Percentiles rank a stretch among this genome's conserved stretches.
phyloP scores from a whole-genome alignment of 2,329 filamentous ascomycete species.

The Falciphora oryzae region DNA sequence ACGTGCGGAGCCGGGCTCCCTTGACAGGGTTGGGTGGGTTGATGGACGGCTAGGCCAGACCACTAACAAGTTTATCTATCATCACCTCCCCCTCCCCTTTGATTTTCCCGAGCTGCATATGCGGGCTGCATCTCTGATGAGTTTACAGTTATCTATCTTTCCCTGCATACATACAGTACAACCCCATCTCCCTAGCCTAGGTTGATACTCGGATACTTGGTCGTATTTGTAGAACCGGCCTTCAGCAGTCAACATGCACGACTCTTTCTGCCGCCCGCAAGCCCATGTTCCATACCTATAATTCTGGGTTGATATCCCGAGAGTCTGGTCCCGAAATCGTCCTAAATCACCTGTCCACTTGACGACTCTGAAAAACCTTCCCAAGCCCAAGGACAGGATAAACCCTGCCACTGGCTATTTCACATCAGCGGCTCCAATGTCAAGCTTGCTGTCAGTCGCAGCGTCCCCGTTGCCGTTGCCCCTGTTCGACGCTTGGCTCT shows the following conservation, averaged over 20 bases:
- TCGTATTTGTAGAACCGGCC: background rate
- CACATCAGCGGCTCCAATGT: background rate
- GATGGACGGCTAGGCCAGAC: background rate
- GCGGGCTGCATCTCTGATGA: too few species aligned
- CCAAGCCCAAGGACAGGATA: background rate
- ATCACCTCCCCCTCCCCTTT: background rate
- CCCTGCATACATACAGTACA: background rate
- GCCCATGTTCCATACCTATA: too few species aligned
- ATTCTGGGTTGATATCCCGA: background rate
- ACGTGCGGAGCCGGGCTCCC: background rate
- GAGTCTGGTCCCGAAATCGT: too few species aligned
- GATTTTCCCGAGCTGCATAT: too few species aligned
- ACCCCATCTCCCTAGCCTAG: too few species aligned
- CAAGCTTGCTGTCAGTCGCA: background rate
- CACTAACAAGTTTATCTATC: background rate
- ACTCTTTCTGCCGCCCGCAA: too few species aligned
- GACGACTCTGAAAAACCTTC: background rate
- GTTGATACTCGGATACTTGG: background rate
- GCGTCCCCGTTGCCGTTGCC: background rate
- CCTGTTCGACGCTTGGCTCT: slow-evolving; percentile 16
- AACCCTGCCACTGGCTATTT: background rate
- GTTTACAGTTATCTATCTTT: too few species aligned
- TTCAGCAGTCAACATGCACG: too few species aligned
- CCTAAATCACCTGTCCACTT: background rate
- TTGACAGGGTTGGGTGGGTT: background rate